Conservation (phyloP, 2,329 filamentous ascomycete species). For the Neonectria ditissima region DNA sequence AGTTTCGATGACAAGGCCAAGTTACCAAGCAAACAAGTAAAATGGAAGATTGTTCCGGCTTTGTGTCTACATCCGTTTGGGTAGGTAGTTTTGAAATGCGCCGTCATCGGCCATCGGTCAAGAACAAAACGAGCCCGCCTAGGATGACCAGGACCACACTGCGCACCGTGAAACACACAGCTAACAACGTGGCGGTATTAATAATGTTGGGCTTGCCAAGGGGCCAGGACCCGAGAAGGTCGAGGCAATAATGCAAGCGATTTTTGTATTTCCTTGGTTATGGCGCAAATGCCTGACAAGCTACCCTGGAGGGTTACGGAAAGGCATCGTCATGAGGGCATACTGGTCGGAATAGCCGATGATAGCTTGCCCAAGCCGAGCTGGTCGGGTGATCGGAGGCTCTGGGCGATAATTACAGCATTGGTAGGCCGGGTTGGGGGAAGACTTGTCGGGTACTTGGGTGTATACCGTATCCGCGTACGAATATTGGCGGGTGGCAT, state of each 20-base stretch:
- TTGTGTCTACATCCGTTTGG: neutral
- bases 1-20: neutral
- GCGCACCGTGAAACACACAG: slow-evolving; percentile 30
- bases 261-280: neutral
- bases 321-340: slow-evolving; percentile 8
- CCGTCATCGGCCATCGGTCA: slow-evolving; percentile 18
- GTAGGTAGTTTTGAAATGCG: slow-evolving; percentile 9
- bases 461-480: slow-evolving; percentile 15
- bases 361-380: slow-evolving; percentile 30
- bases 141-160: slow-evolving; percentile 25
- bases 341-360: slow-evolving; percentile 34
- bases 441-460: slow-evolving; percentile 14
- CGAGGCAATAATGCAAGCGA: slow-evolving; percentile 18
- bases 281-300: neutral
- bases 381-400: slow-evolving; percentile 42
- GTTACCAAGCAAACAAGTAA: neutral
- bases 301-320: slow-evolving; percentile 10
- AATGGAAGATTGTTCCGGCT: slow-evolving; percentile 10
- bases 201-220: slow-evolving; percentile 29
- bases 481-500: slow-evolving; percentile 6
- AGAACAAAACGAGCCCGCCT: slow-evolving; percentile 6
- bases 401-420: slow-evolving; percentile 21
- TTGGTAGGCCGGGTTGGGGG: slow-evolving; percentile 25
- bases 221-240: slow-evolving; percentile 19
- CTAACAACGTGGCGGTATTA: slow-evolving; percentile 29